A percentile compares a stretch with the other conserved stretches of the same genome.
Evolutionary conservation across 1,284 basidiomycete species (phyloP).

Genomic region (Ganoderma sinense): DNA sequence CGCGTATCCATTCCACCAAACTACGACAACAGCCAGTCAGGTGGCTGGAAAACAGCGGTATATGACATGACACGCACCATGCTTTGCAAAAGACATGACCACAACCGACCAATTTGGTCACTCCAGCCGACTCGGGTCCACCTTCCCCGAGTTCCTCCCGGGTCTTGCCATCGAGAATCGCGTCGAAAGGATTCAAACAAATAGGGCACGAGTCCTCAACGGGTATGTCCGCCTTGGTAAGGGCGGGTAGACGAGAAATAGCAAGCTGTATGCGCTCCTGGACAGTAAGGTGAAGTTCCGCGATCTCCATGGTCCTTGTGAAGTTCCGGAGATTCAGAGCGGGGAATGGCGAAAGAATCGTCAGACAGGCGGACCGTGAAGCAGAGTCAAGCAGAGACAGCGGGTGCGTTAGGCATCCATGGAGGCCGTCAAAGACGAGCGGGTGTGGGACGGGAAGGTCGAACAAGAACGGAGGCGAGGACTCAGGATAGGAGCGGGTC

Average conservation of each 20-base stretch:
- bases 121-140: constrained; percentile 40
- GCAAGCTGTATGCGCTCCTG: constrained; percentile 38
- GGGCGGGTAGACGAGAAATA: constrained; percentile 51
- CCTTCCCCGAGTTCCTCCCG: constrained; percentile 32
- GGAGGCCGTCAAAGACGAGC: background rate
- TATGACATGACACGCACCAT: constrained; percentile 54
- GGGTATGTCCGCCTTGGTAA: constrained; percentile 51
- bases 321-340: background rate
- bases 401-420: constrained; percentile 12
- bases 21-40: constrained; percentile 40
- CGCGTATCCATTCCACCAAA: constrained; percentile 69
- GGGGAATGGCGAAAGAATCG: background rate
- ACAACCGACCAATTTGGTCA: constrained; percentile 65
- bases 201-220: constrained; percentile 67
- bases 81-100: constrained; percentile 72
- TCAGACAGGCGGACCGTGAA: background rate
- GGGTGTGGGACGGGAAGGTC: background rate
- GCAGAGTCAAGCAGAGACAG: background rate
- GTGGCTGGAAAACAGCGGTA: background rate
- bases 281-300: constrained; percentile 28
- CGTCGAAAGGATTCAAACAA: constrained; percentile 61
- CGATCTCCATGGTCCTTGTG: constrained; percentile 18
- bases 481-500: constrained; percentile 9
- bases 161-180: constrained; percentile 46
- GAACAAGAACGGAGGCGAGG: background rate